A percentile compares a stretch with the other conserved stretches of the same genome.
phyloP scores from a whole-genome alignment of 495 filamentous ascomycete species.

The Aeminium ludgeri region DNA sequence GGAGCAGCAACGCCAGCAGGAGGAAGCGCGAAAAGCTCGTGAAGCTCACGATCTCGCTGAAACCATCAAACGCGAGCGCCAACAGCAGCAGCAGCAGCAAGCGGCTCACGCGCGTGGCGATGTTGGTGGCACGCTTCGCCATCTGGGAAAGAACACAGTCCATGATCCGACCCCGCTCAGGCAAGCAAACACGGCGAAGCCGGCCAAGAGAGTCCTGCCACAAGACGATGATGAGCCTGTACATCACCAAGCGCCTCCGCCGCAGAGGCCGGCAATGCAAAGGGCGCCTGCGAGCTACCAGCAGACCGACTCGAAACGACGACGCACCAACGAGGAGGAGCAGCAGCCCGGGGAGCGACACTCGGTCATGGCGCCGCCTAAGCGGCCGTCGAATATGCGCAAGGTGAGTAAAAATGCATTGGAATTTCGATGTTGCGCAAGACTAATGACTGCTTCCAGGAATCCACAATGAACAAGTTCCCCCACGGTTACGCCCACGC shows the following conservation, averaged over 20 bases:
- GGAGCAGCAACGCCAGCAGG: slow-evolving; percentile 16
- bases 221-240: slow-evolving; percentile 32
- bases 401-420: slow-evolving; percentile 37
- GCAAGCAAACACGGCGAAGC: slow-evolving; percentile 45
- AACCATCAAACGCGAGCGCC: slow-evolving; percentile 28
- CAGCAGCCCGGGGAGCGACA: slow-evolving; percentile 27
- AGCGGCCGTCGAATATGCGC: slow-evolving; percentile 62
- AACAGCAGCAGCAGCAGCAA: slow-evolving; percentile 10
- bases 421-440: neutral
- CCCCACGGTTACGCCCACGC: slow-evolving; percentile 43
- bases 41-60: slow-evolving; percentile 28
- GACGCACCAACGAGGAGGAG: slow-evolving; percentile 38
- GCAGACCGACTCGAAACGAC: slow-evolving; percentile 38
- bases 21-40: slow-evolving; percentile 22
- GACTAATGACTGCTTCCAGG: slow-evolving; percentile 25
- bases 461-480: slow-evolving; percentile 40
- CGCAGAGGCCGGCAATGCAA: slow-evolving; percentile 21
- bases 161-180: slow-evolving; percentile 33
- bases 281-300: slow-evolving; percentile 33
- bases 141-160: slow-evolving; percentile 37
- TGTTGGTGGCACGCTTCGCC: slow-evolving; percentile 32
- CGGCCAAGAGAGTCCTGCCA: slow-evolving; percentile 42
- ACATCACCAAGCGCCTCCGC: slow-evolving; percentile 1
- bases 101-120: slow-evolving; percentile 31
- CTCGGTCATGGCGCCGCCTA: slow-evolving; percentile 58